Evolutionary conservation across 2,329 filamentous ascomycete species (phyloP).

Genomic region (Fusarium dimerum): DNA sequence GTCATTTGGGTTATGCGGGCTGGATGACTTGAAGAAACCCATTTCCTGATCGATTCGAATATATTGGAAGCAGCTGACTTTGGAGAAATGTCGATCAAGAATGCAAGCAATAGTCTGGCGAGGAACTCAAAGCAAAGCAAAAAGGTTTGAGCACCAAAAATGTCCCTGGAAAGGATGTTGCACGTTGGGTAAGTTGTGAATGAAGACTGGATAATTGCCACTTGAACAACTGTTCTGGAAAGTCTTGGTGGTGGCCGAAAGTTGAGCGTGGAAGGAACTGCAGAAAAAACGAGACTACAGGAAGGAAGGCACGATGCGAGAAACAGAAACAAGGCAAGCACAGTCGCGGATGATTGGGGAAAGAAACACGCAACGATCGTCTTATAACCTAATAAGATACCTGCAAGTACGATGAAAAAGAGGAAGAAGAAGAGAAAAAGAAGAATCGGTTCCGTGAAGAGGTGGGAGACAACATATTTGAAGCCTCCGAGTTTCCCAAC

Average conservation of each 20-base stretch:
- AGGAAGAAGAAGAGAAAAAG: constrained; percentile 3
- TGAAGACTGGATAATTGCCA: not conserved
- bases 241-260: not conserved
- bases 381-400: constrained; percentile 7
- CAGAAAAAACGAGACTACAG: not conserved
- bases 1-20: constrained; percentile 63
- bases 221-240: not conserved
- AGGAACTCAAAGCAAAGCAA: not conserved
- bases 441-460: constrained; percentile 4
- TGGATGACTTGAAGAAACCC: constrained; percentile 52
- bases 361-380: not conserved
- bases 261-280: not conserved
- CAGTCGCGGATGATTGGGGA: constrained; percentile 6
- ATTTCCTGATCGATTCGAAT: constrained; percentile 37
- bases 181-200: not conserved
- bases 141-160: not conserved
- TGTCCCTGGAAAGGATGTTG: not conserved
- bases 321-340: constrained; percentile 10
- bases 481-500: constrained; percentile 6
- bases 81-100: not conserved
- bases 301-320: constrained; percentile 9
- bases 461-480: constrained; percentile 31
- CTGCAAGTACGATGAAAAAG: constrained; percentile 4
- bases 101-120: not conserved
- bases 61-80: constrained; percentile 39